phyloP scores from a whole-genome alignment of 202 grass and related monocot species.

The Eragrostis tef region DNA sequence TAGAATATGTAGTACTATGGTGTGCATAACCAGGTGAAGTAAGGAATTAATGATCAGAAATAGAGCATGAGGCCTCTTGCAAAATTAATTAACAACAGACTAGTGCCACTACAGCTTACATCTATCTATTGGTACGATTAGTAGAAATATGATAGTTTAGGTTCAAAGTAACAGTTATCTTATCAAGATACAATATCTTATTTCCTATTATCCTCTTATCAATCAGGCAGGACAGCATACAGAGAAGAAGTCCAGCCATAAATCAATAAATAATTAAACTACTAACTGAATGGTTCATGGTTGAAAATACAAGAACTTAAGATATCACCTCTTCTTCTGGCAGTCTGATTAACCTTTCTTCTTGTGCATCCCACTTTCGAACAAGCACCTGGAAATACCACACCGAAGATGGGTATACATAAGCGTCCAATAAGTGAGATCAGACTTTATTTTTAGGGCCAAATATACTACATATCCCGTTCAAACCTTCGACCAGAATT shows the following conservation, averaged over 20 bases:
- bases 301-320: conserved; percentile 1
- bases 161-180: not conserved
- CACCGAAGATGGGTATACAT: conserved; percentile 2
- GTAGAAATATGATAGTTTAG: not conserved
- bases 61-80: not conserved
- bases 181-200: not conserved
- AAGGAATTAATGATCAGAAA: conserved; percentile 2
- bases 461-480: not conserved
- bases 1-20: not conserved
- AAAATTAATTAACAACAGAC: not conserved
- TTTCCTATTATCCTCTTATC: not conserved
- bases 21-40: not conserved
- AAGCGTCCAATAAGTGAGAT: conserved; percentile 3
- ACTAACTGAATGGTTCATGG: not conserved
- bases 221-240: not conserved
- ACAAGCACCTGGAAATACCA: conserved; percentile 64
- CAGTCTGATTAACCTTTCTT: conserved; percentile 72
- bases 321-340: conserved; percentile 79
- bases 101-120: not conserved
- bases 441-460: too few species aligned
- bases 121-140: not conserved
- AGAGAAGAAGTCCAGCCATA: conserved; percentile 1
- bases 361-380: conserved; percentile 71
- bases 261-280: not conserved
- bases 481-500: not conserved